Evolutionary conservation across 2,329 filamentous ascomycete genomes (phyloP), one percentile per base, ranked within the genome.

Genomic region (Neospermospora avenae): DNA sequence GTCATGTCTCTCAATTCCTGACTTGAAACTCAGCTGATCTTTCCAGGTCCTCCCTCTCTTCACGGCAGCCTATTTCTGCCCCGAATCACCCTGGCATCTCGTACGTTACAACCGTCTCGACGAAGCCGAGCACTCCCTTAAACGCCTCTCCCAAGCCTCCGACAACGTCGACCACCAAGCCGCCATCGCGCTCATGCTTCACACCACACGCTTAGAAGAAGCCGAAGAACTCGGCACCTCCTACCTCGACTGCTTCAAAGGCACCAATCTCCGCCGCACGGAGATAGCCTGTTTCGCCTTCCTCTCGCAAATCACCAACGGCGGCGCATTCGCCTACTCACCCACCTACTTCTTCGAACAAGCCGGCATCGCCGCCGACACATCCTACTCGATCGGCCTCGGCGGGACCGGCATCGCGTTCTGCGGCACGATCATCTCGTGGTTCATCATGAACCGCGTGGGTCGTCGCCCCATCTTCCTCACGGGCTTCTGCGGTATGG

Each of bases 311-410:
- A 83, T 85, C 22, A 75, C 86, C 1, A 81, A 79, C 55, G 84
- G 85, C 10, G 82, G 84, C 62, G 81, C 84, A n/a, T 80, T 87
- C 60, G 83, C 84, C 58, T 84, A 83, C 62, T 87, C 84, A 60
- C 83, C 82, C 1, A 87, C 82, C 1, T 84, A 84, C 67, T 80
- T 80, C 68, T 85, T 85, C 70, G 74, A 80, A 61, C 78, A 82
- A 63, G 82, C 81, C 1, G 82, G 83, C 1, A 70, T 85, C 35
- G 67, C 71, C 0, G 73, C 77, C 1, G 72, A 74, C 24, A 72
- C 77, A 14, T 76, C 82, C 0, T 85, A 84, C 61, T 73, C 77
- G 8, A 81, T 84, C 68, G 78, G 78, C 13, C 78, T 84, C 65
- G 81, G 77, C 0, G 67, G 70, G 25, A 73, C 72, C 39, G 69